Percentiles rank a stretch among this genome's conserved stretches.
Evolutionary conservation across 1,139 yeast species (phyloP).

Genomic region (Geotrichum cucujoidarum): DNA sequence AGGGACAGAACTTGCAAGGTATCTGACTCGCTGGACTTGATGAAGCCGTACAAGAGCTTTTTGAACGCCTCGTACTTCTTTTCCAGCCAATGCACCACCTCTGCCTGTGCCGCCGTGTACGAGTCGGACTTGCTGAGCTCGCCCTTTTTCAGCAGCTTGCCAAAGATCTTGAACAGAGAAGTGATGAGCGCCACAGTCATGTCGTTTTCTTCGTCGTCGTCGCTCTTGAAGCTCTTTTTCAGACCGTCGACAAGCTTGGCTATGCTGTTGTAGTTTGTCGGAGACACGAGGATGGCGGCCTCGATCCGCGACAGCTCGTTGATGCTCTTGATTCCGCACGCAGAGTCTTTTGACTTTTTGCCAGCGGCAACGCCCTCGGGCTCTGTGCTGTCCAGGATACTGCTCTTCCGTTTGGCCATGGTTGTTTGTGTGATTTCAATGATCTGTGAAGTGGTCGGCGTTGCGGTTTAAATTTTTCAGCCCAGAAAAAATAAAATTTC

Average conservation of each 20-base stretch:
- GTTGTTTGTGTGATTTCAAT: not conserved
- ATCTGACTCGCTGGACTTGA: constrained; percentile 35
- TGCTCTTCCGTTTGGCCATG: constrained; percentile 12
- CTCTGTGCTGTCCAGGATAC: constrained; percentile 2
- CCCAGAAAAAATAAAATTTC: too few species aligned
- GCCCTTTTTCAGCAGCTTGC: constrained; percentile 48
- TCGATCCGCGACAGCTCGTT: constrained; percentile 13
- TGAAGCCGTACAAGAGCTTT: constrained; percentile 39
- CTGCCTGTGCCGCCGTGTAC: constrained; percentile 40
- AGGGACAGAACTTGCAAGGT: constrained; percentile 57
- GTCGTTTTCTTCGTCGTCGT: constrained; percentile 28
- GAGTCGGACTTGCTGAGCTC: constrained; percentile 39
- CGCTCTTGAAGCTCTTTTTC: constrained; percentile 19
- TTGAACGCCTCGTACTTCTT: constrained; percentile 58
- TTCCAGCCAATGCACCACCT: constrained; percentile 50
- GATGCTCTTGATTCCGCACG: not conserved
- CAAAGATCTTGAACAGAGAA: constrained; percentile 54
- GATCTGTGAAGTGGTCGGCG: not conserved
- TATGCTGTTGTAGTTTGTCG: constrained; percentile 51
- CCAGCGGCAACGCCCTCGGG: not conserved
- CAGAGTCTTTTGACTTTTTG: constrained; percentile 13
- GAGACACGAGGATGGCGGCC: constrained; percentile 36
- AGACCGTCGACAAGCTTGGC: constrained; percentile 44
- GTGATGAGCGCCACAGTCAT: constrained; percentile 40
- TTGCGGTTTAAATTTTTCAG: constrained; percentile 3